These are phyloP conservation scores for Metschnikowia gelsemii DNA, from an alignment of 805 yeast genomes.

Conservation along the genomic window DNA sequence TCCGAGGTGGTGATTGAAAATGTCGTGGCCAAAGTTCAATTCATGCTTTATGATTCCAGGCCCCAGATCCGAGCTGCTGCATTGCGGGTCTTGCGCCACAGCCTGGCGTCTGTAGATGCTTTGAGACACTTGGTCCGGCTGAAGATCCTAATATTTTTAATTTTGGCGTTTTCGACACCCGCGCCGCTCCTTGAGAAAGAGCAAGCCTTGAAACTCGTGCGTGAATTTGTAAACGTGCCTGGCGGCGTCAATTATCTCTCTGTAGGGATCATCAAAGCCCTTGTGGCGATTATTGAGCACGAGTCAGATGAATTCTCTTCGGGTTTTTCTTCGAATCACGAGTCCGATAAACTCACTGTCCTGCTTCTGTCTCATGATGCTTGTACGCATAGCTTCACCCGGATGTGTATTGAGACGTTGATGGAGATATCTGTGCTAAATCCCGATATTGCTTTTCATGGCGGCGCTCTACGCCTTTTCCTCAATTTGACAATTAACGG, in stretches of 20 bases:
- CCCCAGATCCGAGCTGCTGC: slow-evolving; percentile 73
- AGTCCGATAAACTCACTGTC: slow-evolving; percentile 1
- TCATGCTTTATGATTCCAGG: slow-evolving; percentile 54
- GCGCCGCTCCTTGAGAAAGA: slow-evolving; percentile 61
- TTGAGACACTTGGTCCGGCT: slow-evolving; percentile 51
- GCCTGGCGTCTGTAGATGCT: slow-evolving; percentile 55
- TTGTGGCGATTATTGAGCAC: slow-evolving; percentile 62
- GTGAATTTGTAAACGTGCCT: slow-evolving; percentile 56
- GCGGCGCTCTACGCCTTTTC: slow-evolving; percentile 54
- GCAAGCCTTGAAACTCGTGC: slow-evolving; percentile 70
- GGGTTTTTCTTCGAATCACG: too few relatives aligned
- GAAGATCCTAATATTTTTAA: slow-evolving; percentile 61
- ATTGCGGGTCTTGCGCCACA: slow-evolving; percentile 67
- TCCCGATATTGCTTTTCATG: slow-evolving; percentile 45
- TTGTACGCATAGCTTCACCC: slow-evolving; percentile 12
- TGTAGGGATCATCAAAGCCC: slow-evolving; percentile 63
- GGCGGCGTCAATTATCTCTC: slow-evolving; percentile 53
- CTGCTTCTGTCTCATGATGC: slow-evolving; percentile 8
- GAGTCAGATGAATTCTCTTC: slow-evolving; percentile 14
- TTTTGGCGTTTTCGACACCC: slow-evolving; percentile 63
- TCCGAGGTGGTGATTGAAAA: slow-evolving; percentile 62
- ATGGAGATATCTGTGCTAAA: slow-evolving; percentile 39
- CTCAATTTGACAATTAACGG: slow-evolving; percentile 36
- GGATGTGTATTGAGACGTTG: slow-evolving; percentile 43
- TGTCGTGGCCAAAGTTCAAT: slow-evolving; percentile 57